Percentiles rank a stretch among this genome's conserved stretches.
Evolutionary conservation across 2,329 filamentous ascomycete genomes (phyloP).

Genomic region (Ceratocystis lukuohia): DNA sequence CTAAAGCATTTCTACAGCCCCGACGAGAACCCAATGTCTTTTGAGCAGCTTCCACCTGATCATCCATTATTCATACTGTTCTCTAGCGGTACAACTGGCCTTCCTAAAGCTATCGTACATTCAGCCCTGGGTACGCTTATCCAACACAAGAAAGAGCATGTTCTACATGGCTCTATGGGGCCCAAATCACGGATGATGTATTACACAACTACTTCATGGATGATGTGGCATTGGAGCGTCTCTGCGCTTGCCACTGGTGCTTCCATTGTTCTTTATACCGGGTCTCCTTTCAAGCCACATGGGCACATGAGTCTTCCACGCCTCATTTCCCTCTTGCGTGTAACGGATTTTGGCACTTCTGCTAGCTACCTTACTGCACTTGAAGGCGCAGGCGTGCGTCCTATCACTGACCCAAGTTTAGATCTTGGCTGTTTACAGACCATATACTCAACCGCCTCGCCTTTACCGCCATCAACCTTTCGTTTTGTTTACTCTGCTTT

Average conservation of each 20-base stretch:
- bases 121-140: constrained; percentile 79
- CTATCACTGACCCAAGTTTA: constrained; percentile 34
- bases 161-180: constrained; percentile 69
- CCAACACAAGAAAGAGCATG: constrained; percentile 95
- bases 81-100: constrained; percentile 74
- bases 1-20: constrained; percentile 23
- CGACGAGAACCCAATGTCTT: constrained; percentile 39
- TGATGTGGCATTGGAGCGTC: constrained; percentile 99
- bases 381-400: constrained; percentile 57
- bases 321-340: constrained; percentile 64
- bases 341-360: constrained; percentile 90
- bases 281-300: constrained; percentile 72
- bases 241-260: constrained; percentile 72
- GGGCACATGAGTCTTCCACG: constrained; percentile 70
- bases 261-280: constrained; percentile 79
- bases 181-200: constrained; percentile 69
- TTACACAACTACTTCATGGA: constrained; percentile 92
- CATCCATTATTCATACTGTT: constrained; percentile 92
- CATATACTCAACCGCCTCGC: constrained; percentile 89
- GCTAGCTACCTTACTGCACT: constrained; percentile 87
- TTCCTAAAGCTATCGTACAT: constrained; percentile 90
- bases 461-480: constrained; percentile 85
- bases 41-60: constrained; percentile 67
- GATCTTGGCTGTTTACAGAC: constrained; percentile 57
- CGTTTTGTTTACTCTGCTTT: constrained; percentile 78